Evolutionary conservation across 108 stramenopile species (phyloP).

Genomic region (Chaetoceros muelleri): DNA sequence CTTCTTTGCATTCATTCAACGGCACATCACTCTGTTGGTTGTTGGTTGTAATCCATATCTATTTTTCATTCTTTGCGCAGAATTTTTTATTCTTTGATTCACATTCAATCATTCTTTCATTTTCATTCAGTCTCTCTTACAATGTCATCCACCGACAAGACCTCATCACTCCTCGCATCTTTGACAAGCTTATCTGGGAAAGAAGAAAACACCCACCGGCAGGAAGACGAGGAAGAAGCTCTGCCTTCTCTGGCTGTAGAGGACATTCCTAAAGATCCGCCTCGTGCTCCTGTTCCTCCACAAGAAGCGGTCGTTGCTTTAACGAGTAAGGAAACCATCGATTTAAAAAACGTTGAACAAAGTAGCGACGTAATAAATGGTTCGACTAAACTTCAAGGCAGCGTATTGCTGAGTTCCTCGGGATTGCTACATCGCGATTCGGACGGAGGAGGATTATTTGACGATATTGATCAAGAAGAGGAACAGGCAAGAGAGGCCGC

Average conservation of each 20-base stretch:
- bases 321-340: too few relatives aligned
- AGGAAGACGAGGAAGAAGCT: not conserved
- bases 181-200: not conserved
- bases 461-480: constrained; percentile 39
- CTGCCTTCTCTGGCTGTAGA: not conserved
- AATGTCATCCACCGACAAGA: not conserved
- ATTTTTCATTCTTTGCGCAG: too few relatives aligned
- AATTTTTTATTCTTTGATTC: too few relatives aligned
- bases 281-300: too few relatives aligned
- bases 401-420: not conserved
- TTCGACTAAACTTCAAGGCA: not conserved
- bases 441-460: constrained; percentile 43
- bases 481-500: constrained; percentile 10
- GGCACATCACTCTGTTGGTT: too few relatives aligned
- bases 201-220: not conserved
- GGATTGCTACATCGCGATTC: constrained; percentile 19
- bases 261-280: not conserved
- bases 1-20: too few relatives aligned
- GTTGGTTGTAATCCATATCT: too few relatives aligned
- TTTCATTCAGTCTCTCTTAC: too few relatives aligned
- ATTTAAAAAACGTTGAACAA: too few relatives aligned
- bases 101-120: too few relatives aligned
- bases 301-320: too few relatives aligned
- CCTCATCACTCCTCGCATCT: not conserved
- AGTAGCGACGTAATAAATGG: too few relatives aligned